Evolutionary conservation across 2,329 filamentous ascomycete genomes (phyloP).

Genomic region (Calonectria pseudoturangicola): DNA sequence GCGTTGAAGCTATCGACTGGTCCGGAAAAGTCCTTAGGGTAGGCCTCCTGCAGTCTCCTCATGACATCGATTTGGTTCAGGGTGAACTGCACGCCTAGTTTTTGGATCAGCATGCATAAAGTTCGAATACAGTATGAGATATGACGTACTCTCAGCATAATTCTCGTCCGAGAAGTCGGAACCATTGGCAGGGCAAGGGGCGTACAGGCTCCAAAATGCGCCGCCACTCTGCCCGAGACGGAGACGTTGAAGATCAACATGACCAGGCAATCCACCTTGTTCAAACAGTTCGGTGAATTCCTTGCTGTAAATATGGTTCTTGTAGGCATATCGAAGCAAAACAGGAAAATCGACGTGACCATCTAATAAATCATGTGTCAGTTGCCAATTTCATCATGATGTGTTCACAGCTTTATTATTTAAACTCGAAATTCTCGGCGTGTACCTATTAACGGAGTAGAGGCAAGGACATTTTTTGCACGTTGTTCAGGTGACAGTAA

Average conservation of each 20-base stretch:
- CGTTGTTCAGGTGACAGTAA: slow-evolving; percentile 64
- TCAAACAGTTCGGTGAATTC: slow-evolving; percentile 86
- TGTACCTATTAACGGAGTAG: slow-evolving; percentile 71
- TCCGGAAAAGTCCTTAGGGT: slow-evolving; percentile 82
- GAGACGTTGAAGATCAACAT: slow-evolving; percentile 88
- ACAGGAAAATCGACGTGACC: slow-evolving; percentile 93
- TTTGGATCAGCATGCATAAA: background rate
- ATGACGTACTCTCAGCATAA: slow-evolving; percentile 78
- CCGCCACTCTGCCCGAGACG: slow-evolving; percentile 83
- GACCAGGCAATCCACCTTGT: slow-evolving; percentile 78
- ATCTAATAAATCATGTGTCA: slow-evolving; percentile 70
- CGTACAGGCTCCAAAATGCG: slow-evolving; percentile 94
- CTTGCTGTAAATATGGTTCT: slow-evolving; percentile 85
- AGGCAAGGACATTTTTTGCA: slow-evolving; percentile 66
- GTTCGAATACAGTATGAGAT: background rate
- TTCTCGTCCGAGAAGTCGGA: slow-evolving; percentile 84
- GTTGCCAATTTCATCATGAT: too few species aligned
- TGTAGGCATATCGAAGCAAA: slow-evolving; percentile 77
- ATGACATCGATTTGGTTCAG: slow-evolving; percentile 86
- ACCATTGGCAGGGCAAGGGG: slow-evolving; percentile 83
- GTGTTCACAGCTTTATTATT: background rate
- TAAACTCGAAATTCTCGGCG: too few species aligned
- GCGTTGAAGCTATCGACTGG: slow-evolving; percentile 77
- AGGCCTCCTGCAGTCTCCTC: slow-evolving; percentile 76
- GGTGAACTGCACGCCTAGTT: slow-evolving; percentile 77